Base-by-base conservation (phyloP, 768 basidiomycete species). In the Amanita pseudoporphyria region DNA sequence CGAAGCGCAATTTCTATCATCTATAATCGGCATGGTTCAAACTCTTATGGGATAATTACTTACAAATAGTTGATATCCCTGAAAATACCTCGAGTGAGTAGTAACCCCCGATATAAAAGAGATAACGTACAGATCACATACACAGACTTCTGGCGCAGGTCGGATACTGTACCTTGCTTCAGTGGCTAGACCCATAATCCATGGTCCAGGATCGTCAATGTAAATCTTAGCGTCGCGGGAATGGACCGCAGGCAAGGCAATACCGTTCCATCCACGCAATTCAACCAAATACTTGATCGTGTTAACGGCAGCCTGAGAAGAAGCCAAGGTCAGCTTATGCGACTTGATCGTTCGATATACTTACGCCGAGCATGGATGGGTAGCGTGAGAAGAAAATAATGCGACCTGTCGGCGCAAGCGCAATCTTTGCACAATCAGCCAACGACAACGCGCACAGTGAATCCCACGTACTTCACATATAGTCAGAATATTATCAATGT, bases 171-270 rank as follows among this genome's bases (percentile, higher is more conserved):
- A 86, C 52, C 89, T 76, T 6, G 87, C 84, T 60, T 94, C 86
- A 1, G 87, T 88, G 9, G 89, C 81, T 33, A 95, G 72, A 31
- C 89, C 94, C 64, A 97, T 79, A 58, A 98, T 92, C 83, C 91
- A 98, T 53, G 95, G 95, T 30, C 94, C 94, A 37, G 94, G 91
- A 63, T 98, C 93, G 56, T 97, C 93, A 54, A 94, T 84, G 56
- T 91, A 89, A 46, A 98, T 89, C 61, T 86, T 89, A 24, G 90
- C 84, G 55, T 96, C 95, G 39, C 94, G 82, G 30, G 84, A 81
- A 62, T 93, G 90, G 30, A 91, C 86, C 1, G 88, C 76, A 31
- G 83, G 71, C 37, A 93, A 73, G 13, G 87, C 84, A 45, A 95
- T 82, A 3, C 93, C 93, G 60, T 80, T 87, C 93, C 93, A 96